A percentile compares a stretch with the other conserved stretches of the same genome.
These are phyloP conservation scores for Dothidotthia symphoricarpi DNA, from an alignment of 2,329 filamentous ascomycete genomes.

Conservation along the genomic window DNA sequence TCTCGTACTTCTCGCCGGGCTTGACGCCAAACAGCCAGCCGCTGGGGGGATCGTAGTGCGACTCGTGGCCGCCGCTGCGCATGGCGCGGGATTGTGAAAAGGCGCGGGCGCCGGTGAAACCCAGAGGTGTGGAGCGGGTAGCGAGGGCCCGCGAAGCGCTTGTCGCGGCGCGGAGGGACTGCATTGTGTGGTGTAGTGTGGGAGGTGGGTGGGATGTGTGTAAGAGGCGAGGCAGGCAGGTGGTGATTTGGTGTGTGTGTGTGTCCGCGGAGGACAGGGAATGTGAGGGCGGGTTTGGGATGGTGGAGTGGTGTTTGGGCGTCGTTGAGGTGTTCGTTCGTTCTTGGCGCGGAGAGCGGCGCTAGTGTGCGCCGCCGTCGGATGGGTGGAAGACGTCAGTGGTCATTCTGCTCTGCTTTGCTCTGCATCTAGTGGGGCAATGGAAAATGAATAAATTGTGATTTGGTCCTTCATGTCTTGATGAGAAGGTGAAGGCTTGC, in stretches of 20 bases:
- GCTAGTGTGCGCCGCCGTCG: too few relatives aligned
- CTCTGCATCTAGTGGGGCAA: too few relatives aligned
- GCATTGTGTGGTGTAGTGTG: conserved; percentile 15
- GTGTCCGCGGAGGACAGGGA: conserved; percentile 4
- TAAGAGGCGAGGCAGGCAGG: conserved; percentile 3
- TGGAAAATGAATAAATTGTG: too few relatives aligned
- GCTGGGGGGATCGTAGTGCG: conserved; percentile 82
- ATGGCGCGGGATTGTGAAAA: conserved; percentile 24
- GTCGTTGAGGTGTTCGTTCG: conserved; percentile 2
- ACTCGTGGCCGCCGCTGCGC: conserved; percentile 54
- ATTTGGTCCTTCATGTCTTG: too few relatives aligned
- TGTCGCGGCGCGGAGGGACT: conserved; percentile 25
- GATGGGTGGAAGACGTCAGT: conserved; percentile 8
- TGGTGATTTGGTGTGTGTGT: not conserved
- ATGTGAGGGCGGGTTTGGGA: too few relatives aligned
- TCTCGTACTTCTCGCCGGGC: conserved; percentile 91
- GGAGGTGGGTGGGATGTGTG: not conserved
- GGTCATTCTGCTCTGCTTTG: too few relatives aligned
- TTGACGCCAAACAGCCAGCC: conserved; percentile 94
- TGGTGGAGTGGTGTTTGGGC: conserved; percentile 4
- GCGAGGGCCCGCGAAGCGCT: conserved; percentile 22
- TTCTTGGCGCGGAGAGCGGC: conserved; percentile 4
- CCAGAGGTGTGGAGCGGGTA: conserved; percentile 10
- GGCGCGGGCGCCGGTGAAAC: conserved; percentile 10
- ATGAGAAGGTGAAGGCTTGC: too few relatives aligned